These are phyloP conservation scores for Postia placenta DNA, from an alignment of 768 basidiomycete genomes.

Conservation along the genomic window DNA sequence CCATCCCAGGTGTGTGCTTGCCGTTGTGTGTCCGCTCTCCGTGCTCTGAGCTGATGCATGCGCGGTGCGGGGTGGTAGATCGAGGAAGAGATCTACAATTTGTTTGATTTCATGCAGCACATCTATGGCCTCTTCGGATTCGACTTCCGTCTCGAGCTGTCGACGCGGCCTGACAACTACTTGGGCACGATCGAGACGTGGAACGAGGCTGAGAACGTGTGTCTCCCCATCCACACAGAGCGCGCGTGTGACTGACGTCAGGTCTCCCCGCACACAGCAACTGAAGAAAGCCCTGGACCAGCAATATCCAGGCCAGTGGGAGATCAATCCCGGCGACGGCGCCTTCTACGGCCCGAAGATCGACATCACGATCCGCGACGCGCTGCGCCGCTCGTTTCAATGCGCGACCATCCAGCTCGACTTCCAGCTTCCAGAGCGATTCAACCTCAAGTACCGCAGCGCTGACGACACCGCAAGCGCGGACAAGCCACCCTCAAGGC, in stretches of 20 bases:
- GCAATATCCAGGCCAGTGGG: constrained; percentile 85
- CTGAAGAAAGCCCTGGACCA: constrained; percentile 78
- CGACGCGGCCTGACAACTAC: constrained; percentile 92
- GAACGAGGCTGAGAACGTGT: constrained; percentile 80
- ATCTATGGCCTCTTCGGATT: constrained; percentile 95
- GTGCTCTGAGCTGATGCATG: neutral
- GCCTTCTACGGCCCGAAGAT: constrained; percentile 99
- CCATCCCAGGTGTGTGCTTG: constrained; percentile 61
- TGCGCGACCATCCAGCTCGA: constrained; percentile 99
- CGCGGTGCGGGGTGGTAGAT: constrained; percentile 50
- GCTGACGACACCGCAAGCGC: constrained; percentile 61
- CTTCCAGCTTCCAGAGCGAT: constrained; percentile 96
- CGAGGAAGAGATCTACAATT: constrained; percentile 73
- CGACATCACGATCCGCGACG: constrained; percentile 94
- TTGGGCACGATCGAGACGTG: constrained; percentile 87
- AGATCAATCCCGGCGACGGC: constrained; percentile 91
- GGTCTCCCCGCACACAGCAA: constrained; percentile 46
- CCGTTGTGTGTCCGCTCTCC: neutral
- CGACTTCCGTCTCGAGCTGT: constrained; percentile 88
- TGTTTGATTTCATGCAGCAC: constrained; percentile 94
- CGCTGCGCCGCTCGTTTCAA: constrained; percentile 89
- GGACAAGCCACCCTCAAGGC: constrained; percentile 56
- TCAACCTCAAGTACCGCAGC: constrained; percentile 88
- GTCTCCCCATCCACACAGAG: constrained; percentile 9
- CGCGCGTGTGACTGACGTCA: neutral